Conservation (phyloP, 331 rosid genomes). For the Cydonia oblonga region DNA sequence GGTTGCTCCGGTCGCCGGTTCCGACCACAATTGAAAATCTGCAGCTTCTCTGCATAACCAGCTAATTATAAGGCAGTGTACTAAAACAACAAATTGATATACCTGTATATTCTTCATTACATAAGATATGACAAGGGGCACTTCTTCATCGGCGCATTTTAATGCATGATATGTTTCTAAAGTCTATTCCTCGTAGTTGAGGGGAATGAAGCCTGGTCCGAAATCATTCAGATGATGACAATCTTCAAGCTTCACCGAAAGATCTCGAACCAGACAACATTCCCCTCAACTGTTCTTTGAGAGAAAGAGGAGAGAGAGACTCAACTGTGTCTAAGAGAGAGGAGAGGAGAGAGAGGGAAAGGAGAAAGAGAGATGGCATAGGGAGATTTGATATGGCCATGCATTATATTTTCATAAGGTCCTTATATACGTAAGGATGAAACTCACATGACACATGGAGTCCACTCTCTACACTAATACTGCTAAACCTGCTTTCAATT, state of each 20-base stretch:
- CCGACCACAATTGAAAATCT: background rate
- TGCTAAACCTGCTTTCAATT: slow-evolving; percentile 22
- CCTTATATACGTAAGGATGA: slow-evolving; percentile 46
- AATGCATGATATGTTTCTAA: background rate
- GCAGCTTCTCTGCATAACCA: background rate
- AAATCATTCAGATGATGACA: slow-evolving; percentile 30
- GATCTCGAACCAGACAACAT: slow-evolving; percentile 74
- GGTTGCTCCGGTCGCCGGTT: background rate
- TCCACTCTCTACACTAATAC: slow-evolving; percentile 43
- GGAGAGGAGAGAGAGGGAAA: slow-evolving; percentile 13
- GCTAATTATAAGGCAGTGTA: background rate
- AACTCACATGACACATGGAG: slow-evolving; percentile 41
- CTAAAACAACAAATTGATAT: background rate
- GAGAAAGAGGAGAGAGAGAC: slow-evolving; percentile 11
- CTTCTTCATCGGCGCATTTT: background rate
- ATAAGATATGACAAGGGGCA: background rate
- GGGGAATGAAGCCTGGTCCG: slow-evolving; percentile 99
- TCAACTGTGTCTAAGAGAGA: background rate
- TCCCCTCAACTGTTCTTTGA: slow-evolving; percentile 51
- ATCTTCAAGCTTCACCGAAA: slow-evolving; percentile 20
- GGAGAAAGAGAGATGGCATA: slow-evolving; percentile 2
- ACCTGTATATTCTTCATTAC: background rate
- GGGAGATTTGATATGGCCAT: slow-evolving; percentile 45
- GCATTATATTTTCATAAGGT: slow-evolving; percentile 50
- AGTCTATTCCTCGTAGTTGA: background rate